These are phyloP conservation scores for Fraxinus pennsylvanica DNA, from an alignment of 257 asterid genomes.

Conservation along the genomic window DNA sequence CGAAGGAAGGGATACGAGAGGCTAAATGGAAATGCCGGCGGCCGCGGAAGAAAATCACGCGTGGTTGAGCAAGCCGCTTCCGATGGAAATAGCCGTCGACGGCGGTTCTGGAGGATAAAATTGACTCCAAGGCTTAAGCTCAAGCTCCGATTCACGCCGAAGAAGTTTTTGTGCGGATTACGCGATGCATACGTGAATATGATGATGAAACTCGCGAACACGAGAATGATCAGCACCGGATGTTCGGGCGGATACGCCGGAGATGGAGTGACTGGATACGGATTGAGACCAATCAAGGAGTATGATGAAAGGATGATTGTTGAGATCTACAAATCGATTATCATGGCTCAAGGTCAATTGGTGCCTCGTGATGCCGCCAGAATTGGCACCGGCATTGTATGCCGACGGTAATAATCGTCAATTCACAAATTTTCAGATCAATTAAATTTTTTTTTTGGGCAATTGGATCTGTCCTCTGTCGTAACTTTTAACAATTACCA, in stretches of 20 bases:
- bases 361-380: conserved; percentile 23
- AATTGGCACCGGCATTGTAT: conserved; percentile 48
- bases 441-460: background rate
- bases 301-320: conserved; percentile 62
- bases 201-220: conserved; percentile 58
- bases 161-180: conserved; percentile 49
- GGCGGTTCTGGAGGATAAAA: conserved; percentile 55
- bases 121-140: conserved; percentile 45
- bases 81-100: conserved; percentile 24
- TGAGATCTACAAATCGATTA: conserved; percentile 59
- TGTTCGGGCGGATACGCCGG: background rate
- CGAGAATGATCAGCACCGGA: conserved; percentile 35
- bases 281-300: conserved; percentile 45
- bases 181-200: conserved; percentile 58
- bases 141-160: conserved; percentile 58
- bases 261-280: conserved; percentile 2
- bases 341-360: conserved; percentile 38
- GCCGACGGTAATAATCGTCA: conserved; percentile 29
- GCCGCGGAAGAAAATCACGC: conserved; percentile 31
- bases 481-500: background rate
- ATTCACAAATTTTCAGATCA: background rate
- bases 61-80: conserved; percentile 31
- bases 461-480: background rate
- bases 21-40: conserved; percentile 31
- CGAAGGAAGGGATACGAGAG: conserved; percentile 55